These are phyloP conservation scores for Knufia fluminis DNA, from an alignment of 2,329 filamentous ascomycete genomes.

Conservation along the genomic window DNA sequence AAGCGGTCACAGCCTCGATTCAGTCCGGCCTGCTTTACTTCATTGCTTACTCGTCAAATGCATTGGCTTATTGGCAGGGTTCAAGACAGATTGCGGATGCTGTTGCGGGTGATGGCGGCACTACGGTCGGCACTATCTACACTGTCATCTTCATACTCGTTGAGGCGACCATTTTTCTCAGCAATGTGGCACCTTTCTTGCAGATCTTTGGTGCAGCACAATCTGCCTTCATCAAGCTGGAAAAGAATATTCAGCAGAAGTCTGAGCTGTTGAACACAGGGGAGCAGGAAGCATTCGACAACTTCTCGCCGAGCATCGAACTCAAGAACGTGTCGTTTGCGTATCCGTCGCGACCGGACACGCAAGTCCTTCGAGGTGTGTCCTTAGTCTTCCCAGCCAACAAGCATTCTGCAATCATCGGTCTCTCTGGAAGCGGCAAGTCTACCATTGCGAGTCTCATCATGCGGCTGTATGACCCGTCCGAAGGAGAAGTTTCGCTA, in stretches of 20 bases:
- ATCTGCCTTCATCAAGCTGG: constrained; percentile 50
- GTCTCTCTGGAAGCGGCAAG: constrained; percentile 45
- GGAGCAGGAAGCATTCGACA: constrained; percentile 4
- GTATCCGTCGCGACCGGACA: constrained; percentile 31
- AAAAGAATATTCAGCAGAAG: constrained; percentile 46
- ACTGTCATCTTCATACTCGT: constrained; percentile 49
- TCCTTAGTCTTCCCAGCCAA: constrained; percentile 28
- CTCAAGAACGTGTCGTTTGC: constrained; percentile 29
- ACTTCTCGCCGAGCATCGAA: constrained; percentile 22
- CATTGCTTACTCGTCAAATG: constrained; percentile 28
- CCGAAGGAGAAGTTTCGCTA: constrained; percentile 26
- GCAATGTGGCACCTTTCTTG: constrained; percentile 39
- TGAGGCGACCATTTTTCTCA: constrained; percentile 42
- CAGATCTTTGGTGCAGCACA: constrained; percentile 42
- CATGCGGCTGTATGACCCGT: constrained; percentile 31
- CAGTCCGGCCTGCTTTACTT: constrained; percentile 27
- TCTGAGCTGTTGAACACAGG: constrained; percentile 39
- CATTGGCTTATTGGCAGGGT: constrained; percentile 30
- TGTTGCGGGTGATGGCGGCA: constrained; percentile 27
- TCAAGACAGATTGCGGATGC: constrained; percentile 42
- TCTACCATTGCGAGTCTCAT: constrained; percentile 37
- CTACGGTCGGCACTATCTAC: constrained; percentile 41
- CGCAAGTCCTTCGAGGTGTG: constrained; percentile 28
- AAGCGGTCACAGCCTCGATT: constrained; percentile 25
- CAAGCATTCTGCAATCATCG: constrained; percentile 38